These are phyloP conservation scores for Leccinum angustisporum DNA, from an alignment of 1,284 basidiomycete species.

Conservation along the genomic window DNA sequence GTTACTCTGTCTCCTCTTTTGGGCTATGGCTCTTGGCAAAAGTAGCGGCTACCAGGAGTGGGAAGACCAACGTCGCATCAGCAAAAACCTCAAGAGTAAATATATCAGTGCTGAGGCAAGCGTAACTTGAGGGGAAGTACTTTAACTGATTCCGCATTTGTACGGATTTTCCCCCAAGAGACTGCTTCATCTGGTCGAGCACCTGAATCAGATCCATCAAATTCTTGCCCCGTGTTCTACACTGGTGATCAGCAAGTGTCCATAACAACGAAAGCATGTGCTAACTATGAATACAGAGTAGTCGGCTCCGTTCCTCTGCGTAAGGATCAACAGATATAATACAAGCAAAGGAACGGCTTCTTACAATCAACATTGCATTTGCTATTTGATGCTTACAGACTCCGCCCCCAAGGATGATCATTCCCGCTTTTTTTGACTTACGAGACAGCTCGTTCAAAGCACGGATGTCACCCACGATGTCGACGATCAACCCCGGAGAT, in stretches of 20 bases:
- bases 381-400: slow-evolving; percentile 99
- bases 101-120: slow-evolving; percentile 3
- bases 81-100: slow-evolving; percentile 53
- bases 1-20: not conserved
- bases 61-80: slow-evolving; percentile 89
- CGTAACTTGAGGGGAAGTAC: slow-evolving; percentile 39
- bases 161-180: slow-evolving; percentile 99
- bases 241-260: slow-evolving; percentile 9
- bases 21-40: slow-evolving; percentile 57
- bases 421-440: slow-evolving; percentile 90
- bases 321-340: slow-evolving; percentile 7
- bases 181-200: slow-evolving; percentile 97
- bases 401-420: slow-evolving; percentile 97
- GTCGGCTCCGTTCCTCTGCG: slow-evolving; percentile 94
- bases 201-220: slow-evolving; percentile 97
- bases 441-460: slow-evolving; percentile 89
- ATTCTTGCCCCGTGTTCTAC: slow-evolving; percentile 97
- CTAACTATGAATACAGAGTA: slow-evolving; percentile 93
- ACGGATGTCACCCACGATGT: slow-evolving; percentile 95
- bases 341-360: slow-evolving; percentile 24
- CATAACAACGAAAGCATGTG: slow-evolving; percentile 3
- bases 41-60: slow-evolving; percentile 84
- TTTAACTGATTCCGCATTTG: slow-evolving; percentile 90
- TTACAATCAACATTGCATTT: slow-evolving; percentile 97
- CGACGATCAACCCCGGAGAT: slow-evolving; percentile 84